phyloP scores from a whole-genome alignment of 257 asterid species.

The Solanum pennellii region DNA sequence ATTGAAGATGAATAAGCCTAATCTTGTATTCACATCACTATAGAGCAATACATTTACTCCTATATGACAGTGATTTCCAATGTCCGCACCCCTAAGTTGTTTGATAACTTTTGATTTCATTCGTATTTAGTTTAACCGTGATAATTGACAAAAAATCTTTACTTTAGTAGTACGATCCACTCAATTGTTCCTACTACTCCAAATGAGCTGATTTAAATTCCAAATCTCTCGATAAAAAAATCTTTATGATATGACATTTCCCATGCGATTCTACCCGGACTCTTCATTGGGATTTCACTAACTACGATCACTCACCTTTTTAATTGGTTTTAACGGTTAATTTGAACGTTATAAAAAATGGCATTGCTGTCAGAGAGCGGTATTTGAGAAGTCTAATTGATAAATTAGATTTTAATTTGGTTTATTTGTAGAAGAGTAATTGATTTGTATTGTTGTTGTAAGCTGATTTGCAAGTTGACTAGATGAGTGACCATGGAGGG shows the following conservation, averaged over 20 bases:
- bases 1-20: not conserved
- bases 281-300: not conserved
- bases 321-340: not conserved
- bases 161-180: not conserved
- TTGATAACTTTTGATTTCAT: not conserved
- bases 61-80: not conserved
- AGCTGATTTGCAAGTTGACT: not conserved
- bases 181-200: not conserved
- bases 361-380: fast-evolving
- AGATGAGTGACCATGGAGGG: not conserved
- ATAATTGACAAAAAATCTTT: not conserved
- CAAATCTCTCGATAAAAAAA: not conserved
- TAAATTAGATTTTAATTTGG: too few relatives aligned
- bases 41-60: not conserved
- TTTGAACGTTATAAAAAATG: too few relatives aligned
- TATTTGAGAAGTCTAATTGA: not conserved
- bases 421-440: not conserved
- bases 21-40: not conserved
- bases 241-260: not conserved
- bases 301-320: not conserved
- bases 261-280: not conserved
- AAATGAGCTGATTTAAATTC: not conserved
- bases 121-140: not conserved
- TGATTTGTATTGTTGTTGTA: not conserved
- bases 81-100: not conserved